Evolutionary conservation across 2,329 filamentous ascomycete genomes (phyloP).

Genomic region (Gyromitra esculenta): DNA sequence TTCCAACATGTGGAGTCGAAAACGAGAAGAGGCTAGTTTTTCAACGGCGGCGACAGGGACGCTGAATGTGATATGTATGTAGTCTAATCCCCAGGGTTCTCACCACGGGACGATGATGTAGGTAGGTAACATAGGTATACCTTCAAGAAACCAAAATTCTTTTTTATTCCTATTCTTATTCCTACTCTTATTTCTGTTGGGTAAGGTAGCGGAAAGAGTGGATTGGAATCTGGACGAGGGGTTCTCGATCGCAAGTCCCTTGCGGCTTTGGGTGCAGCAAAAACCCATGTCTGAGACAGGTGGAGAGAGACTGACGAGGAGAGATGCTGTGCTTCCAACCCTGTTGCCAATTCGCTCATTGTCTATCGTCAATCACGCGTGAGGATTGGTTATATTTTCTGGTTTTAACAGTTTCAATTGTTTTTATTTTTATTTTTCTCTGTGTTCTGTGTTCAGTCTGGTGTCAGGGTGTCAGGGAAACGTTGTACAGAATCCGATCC

Average conservation of each 20-base stretch:
- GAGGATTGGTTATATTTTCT: neutral
- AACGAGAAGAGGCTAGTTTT: slow-evolving; percentile 27
- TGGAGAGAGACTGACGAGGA: slow-evolving; percentile 19
- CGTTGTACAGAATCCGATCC: slow-evolving; percentile 12
- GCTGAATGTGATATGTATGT: slow-evolving; percentile 41
- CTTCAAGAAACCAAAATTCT: neutral
- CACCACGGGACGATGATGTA: neutral
- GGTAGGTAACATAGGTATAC: too few relatives aligned
- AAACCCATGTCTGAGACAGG: slow-evolving; percentile 22
- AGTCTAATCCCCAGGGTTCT: slow-evolving; percentile 28
- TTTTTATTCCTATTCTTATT: neutral
- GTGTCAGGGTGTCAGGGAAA: slow-evolving; percentile 23
- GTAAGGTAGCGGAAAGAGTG: neutral
- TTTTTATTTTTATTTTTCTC: neutral
- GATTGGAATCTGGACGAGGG: slow-evolving; percentile 40
- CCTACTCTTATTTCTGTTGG: neutral
- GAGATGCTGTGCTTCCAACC: slow-evolving; percentile 32
- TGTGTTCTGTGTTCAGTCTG: neutral
- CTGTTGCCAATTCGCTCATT: slow-evolving; percentile 1
- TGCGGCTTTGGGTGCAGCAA: slow-evolving; percentile 33
- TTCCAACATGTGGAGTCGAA: slow-evolving; percentile 32
- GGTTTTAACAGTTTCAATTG: too few relatives aligned
- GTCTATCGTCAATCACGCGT: slow-evolving; percentile 19
- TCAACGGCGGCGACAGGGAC: slow-evolving; percentile 25
- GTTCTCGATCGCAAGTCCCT: slow-evolving; percentile 41